phyloP scores from a whole-genome alignment of 1,284 basidiomycete species.

The Omphalotus olearius region DNA sequence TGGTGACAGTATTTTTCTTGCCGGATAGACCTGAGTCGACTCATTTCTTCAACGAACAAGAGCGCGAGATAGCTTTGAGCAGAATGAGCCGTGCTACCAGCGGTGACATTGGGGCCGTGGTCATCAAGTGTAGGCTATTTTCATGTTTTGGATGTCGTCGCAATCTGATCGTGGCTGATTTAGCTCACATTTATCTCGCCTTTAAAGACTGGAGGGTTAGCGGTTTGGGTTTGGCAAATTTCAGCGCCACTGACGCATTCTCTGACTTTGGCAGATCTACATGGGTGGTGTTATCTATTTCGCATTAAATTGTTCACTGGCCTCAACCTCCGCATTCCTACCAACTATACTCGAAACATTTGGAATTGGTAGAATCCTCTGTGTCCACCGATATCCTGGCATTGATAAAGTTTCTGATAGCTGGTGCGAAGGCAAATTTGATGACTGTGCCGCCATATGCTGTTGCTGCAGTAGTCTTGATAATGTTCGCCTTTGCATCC shows the following conservation, averaged over 20 bases:
- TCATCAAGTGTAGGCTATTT: slow-evolving; percentile 54
- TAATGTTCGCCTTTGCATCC: slow-evolving; percentile 61
- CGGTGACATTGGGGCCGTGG: slow-evolving; percentile 61
- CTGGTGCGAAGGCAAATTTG: slow-evolving; percentile 54
- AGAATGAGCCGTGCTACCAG: slow-evolving; percentile 70
- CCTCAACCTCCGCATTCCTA: slow-evolving; percentile 78
- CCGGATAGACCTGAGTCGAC: slow-evolving; percentile 80
- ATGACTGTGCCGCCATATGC: slow-evolving; percentile 83
- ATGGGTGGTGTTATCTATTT: slow-evolving; percentile 68
- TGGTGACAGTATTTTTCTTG: slow-evolving; percentile 61
- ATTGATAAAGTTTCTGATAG: slow-evolving; percentile 25
- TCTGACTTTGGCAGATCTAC: slow-evolving; percentile 45
- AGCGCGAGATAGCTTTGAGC: slow-evolving; percentile 69
- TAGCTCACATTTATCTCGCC: slow-evolving; percentile 60
- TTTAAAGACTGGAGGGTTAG: slow-evolving; percentile 70
- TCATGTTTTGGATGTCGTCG: not conserved
- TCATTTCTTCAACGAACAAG: slow-evolving; percentile 62
- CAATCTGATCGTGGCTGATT: not conserved
- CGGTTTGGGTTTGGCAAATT: slow-evolving; percentile 5
- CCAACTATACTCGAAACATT: slow-evolving; percentile 80
- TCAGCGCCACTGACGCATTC: slow-evolving; percentile 5
- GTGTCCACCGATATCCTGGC: not conserved
- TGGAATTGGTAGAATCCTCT: slow-evolving; percentile 41
- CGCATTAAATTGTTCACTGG: slow-evolving; percentile 75
- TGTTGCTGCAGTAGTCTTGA: slow-evolving; percentile 63